These are phyloP conservation scores for Monilinia aucupariae DNA, from an alignment of 2,329 filamentous ascomycete genomes.

Conservation along the genomic window DNA sequence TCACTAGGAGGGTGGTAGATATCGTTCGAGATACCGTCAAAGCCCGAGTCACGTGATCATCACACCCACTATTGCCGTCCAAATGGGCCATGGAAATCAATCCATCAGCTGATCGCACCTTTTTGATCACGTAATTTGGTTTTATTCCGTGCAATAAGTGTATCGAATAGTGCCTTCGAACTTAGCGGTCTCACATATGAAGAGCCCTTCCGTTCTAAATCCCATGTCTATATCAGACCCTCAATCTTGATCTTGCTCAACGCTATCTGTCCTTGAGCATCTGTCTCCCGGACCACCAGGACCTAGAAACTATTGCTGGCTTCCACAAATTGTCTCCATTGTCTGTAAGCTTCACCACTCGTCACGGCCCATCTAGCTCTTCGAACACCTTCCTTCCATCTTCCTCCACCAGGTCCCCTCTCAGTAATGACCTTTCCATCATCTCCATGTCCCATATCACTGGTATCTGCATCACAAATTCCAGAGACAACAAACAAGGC, in stretches of 20 bases:
- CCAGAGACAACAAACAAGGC: conserved; percentile 81
- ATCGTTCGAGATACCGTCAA: conserved; percentile 8
- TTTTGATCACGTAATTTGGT: too few relatives aligned
- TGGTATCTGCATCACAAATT: conserved; percentile 76
- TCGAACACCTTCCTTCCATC: conserved; percentile 93
- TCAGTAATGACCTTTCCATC: conserved; percentile 77
- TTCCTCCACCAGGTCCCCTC: conserved; percentile 73
- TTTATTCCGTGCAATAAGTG: too few relatives aligned
- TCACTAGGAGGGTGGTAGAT: not conserved
- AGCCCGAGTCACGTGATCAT: not conserved
- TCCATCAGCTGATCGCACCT: too few relatives aligned
- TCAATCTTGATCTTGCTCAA: not conserved
- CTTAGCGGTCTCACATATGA: too few relatives aligned
- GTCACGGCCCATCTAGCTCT: conserved; percentile 82
- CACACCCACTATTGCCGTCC: too few relatives aligned
- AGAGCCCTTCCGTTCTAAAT: too few relatives aligned
- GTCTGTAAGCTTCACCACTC: conserved; percentile 78
- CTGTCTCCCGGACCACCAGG: not conserved
- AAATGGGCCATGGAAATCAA: not conserved
- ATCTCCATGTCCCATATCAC: conserved; percentile 72
- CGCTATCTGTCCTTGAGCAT: not conserved
- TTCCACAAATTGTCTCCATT: conserved; percentile 79
- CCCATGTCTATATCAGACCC: too few relatives aligned
- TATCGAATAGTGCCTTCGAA: too few relatives aligned
- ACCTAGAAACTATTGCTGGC: conserved; percentile 44